These are phyloP conservation scores for Phytophthora macrochlamydospora DNA, from an alignment of 352 stramenopile genomes.

Conservation along the genomic window DNA sequence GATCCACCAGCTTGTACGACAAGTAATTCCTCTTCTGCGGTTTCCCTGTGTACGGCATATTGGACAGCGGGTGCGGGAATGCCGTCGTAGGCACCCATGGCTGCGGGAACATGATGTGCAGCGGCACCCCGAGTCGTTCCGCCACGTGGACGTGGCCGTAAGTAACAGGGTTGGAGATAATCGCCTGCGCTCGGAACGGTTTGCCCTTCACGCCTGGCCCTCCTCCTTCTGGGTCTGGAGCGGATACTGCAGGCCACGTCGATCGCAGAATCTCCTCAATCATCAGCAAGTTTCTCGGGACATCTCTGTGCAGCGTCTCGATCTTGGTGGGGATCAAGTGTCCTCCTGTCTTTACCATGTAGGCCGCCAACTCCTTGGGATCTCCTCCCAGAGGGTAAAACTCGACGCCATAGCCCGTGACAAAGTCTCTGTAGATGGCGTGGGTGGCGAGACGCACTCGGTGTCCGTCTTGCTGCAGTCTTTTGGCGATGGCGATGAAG, in stretches of 20 bases:
- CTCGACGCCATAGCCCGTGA: slow-evolving; percentile 68
- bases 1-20: slow-evolving; percentile 57
- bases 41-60: slow-evolving; percentile 72
- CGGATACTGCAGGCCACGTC: slow-evolving; percentile 86
- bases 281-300: slow-evolving; percentile 88
- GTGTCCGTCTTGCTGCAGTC: slow-evolving; percentile 81
- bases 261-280: slow-evolving; percentile 85
- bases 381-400: slow-evolving; percentile 78
- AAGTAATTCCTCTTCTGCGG: slow-evolving; percentile 50
- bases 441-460: slow-evolving; percentile 92
- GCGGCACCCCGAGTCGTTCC: slow-evolving; percentile 87
- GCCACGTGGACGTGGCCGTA: slow-evolving; percentile 93
- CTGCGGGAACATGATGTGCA: slow-evolving; percentile 95
- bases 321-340: slow-evolving; percentile 68
- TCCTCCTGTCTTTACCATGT: slow-evolving; percentile 90
- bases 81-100: slow-evolving; percentile 84
- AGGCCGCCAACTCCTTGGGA: slow-evolving; percentile 74
- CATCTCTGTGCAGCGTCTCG: slow-evolving; percentile 55
- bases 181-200: slow-evolving; percentile 86
- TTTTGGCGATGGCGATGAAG: slow-evolving; percentile 73
- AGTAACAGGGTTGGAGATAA: slow-evolving; percentile 93
- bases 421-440: slow-evolving; percentile 81
- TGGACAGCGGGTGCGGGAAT: slow-evolving; percentile 90
- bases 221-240: slow-evolving; percentile 67
- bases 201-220: slow-evolving; percentile 34